These are phyloP conservation scores for Auricularia cornea DNA, from an alignment of 768 basidiomycete species.

Conservation along the genomic window DNA sequence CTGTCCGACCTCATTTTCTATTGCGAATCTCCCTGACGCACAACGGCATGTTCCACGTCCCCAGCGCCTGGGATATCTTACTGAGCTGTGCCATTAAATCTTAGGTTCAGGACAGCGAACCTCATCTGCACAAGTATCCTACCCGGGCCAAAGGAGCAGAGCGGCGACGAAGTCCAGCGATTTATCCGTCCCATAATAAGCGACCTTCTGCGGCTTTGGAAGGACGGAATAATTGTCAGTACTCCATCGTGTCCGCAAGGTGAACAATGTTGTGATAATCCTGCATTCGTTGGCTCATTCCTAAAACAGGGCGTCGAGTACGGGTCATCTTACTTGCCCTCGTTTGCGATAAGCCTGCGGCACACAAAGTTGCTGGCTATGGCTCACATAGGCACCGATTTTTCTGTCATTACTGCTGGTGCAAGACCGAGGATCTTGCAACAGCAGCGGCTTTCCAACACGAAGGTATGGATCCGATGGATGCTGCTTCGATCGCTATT, in stretches of 20 bases:
- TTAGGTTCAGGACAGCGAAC: slow-evolving; percentile 20
- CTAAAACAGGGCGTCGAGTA: slow-evolving; percentile 16
- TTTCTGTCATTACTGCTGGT: slow-evolving; percentile 30
- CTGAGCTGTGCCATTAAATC: too few relatives aligned
- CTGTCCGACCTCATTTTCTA: slow-evolving; percentile 25
- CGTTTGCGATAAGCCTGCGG: slow-evolving; percentile 33
- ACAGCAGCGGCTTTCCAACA: slow-evolving; percentile 13
- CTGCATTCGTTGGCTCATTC: too few relatives aligned
- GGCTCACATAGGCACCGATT: slow-evolving; percentile 23
- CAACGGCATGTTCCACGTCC: too few relatives aligned
- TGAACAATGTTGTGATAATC: neutral
- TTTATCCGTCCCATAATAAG: slow-evolving; percentile 20
- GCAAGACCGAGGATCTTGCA: slow-evolving; percentile 18
- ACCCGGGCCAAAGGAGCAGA: slow-evolving; percentile 23
- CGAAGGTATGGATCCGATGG: slow-evolving; percentile 8
- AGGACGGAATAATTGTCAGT: slow-evolving; percentile 14
- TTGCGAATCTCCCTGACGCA: slow-evolving; percentile 21
- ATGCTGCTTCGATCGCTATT: too few relatives aligned
- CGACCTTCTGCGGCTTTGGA: slow-evolving; percentile 20
- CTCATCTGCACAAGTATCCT: slow-evolving; percentile 18
- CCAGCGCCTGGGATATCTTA: too few relatives aligned
- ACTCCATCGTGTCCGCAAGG: slow-evolving; percentile 21
- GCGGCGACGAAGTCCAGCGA: slow-evolving; percentile 18
- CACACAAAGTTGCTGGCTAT: slow-evolving; percentile 26
- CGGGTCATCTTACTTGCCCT: too few relatives aligned